Conservation (phyloP, 495 filamentous ascomycete genomes). For the Hypoxylon fragiforme region DNA sequence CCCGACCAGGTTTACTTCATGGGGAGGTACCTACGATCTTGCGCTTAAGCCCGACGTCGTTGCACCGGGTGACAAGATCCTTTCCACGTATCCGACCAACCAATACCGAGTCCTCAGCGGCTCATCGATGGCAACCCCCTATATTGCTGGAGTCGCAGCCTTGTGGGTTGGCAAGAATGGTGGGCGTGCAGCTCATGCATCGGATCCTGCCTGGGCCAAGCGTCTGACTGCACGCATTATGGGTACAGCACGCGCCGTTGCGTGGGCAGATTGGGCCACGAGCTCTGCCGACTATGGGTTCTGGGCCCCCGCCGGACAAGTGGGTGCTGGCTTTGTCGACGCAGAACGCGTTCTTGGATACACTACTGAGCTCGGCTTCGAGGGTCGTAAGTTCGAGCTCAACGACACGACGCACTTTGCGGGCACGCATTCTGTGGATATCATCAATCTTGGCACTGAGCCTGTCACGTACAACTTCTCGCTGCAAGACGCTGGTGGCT, state of each 20-base stretch:
- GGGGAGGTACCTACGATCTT: conserved; percentile 51
- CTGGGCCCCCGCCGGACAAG: conserved; percentile 37
- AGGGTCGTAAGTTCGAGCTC: conserved; percentile 61
- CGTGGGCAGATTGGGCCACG: conserved; percentile 46
- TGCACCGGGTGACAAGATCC: conserved; percentile 53
- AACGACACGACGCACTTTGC: conserved; percentile 47
- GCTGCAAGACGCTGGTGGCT: conserved; percentile 17
- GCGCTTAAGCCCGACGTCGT: conserved; percentile 50
- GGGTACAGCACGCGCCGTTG: conserved; percentile 41
- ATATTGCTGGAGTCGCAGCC: conserved; percentile 50
- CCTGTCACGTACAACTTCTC: conserved; percentile 40
- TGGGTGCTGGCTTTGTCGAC: conserved; percentile 58
- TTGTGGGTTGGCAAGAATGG: conserved; percentile 42
- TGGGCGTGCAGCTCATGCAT: conserved; percentile 21
- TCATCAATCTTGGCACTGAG: conserved; percentile 44
- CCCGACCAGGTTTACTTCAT: conserved; percentile 47
- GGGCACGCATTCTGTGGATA: conserved; percentile 36
- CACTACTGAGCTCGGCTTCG: conserved; percentile 65
- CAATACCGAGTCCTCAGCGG: conserved; percentile 48
- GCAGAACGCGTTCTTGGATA: conserved; percentile 61
- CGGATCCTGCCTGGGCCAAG: conserved; percentile 25
- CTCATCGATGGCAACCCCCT: conserved; percentile 58
- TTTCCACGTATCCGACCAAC: conserved; percentile 46
- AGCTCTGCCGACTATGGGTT: conserved; percentile 41
- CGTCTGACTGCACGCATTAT: conserved; percentile 34